A percentile compares a stretch with the other conserved stretches of the same genome.
phyloP scores from a whole-genome alignment of 768 basidiomycete species.

The Podaxis mareebaensis region DNA sequence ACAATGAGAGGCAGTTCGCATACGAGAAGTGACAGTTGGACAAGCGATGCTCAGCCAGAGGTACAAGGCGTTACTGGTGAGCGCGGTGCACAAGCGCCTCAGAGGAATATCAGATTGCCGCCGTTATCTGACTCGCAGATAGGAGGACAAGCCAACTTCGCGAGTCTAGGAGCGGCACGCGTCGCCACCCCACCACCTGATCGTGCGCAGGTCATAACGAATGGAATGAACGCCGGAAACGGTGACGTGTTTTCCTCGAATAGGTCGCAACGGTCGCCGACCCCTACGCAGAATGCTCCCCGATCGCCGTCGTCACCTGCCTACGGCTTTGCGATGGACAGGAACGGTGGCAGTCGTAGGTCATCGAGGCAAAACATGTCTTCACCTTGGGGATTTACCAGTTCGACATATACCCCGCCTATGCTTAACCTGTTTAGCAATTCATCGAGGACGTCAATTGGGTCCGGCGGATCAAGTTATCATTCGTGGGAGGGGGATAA shows the following conservation, averaged over 20 bases:
- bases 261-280: constrained; percentile 53
- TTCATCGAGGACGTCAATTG: constrained; percentile 78
- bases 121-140: constrained; percentile 3
- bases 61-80: not conserved
- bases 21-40: constrained; percentile 61
- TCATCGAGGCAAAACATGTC: constrained; percentile 56
- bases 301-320: constrained; percentile 58
- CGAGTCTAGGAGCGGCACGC: not conserved
- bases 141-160: not conserved
- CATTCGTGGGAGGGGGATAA: constrained; percentile 76
- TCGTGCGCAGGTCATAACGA: constrained; percentile 5
- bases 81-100: constrained; percentile 1
- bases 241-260: constrained; percentile 14
- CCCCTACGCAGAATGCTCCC: constrained; percentile 60
- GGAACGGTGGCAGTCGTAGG: constrained; percentile 42
- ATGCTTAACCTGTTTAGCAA: constrained; percentile 72
- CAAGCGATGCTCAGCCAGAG: constrained; percentile 34
- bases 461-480: constrained; percentile 82
- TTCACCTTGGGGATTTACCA: constrained; percentile 49
- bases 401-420: constrained; percentile 48
- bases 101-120: constrained; percentile 7
- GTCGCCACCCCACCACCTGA: constrained; percentile 8
- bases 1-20: constrained; percentile 34
- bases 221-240: not conserved
- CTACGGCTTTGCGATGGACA: constrained; percentile 41